These are phyloP conservation scores for Verbascum thapsus DNA, from an alignment of 257 asterid species.

Conservation along the genomic window DNA sequence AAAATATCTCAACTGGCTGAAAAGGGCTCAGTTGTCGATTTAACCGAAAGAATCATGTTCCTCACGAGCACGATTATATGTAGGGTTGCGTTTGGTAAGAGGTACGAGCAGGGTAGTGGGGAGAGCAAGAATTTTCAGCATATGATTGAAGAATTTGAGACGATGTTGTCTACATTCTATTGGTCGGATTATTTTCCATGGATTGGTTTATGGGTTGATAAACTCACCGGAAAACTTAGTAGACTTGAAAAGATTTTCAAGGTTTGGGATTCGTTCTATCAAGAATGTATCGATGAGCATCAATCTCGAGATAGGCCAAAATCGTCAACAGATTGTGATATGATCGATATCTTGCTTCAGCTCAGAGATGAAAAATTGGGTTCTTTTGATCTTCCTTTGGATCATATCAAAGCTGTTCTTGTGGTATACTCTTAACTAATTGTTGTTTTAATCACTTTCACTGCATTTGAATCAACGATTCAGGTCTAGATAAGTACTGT, in stretches of 20 bases:
- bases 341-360: conserved; percentile 36
- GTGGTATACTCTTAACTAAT: too few relatives aligned
- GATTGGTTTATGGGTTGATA: conserved; percentile 38
- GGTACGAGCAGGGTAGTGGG: conserved; percentile 20
- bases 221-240: conserved; percentile 30
- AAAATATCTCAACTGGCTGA: not conserved
- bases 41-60: not conserved
- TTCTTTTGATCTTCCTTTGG: conserved; percentile 23
- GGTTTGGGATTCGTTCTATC: conserved; percentile 37
- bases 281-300: conserved; percentile 35
- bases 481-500: too few relatives aligned
- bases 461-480: too few relatives aligned
- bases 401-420: conserved; percentile 36
- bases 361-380: conserved; percentile 18
- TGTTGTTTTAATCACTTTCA: too few relatives aligned
- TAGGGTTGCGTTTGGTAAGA: conserved; percentile 32
- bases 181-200: conserved; percentile 36
- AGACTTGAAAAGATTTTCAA: conserved; percentile 25
- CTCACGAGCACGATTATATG: conserved; percentile 21
- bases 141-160: conserved; percentile 3
- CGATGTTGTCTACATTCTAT: not conserved
- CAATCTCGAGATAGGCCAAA: conserved; percentile 15
- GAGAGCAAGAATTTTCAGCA: conserved; percentile 11
- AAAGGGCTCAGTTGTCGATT: not conserved
- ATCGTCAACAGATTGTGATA: conserved; percentile 28